A percentile compares a stretch with the other conserved stretches of the same genome.
Conservation (phyloP, 2,329 filamentous ascomycete genomes). For the Alternaria gansuensis region DNA sequence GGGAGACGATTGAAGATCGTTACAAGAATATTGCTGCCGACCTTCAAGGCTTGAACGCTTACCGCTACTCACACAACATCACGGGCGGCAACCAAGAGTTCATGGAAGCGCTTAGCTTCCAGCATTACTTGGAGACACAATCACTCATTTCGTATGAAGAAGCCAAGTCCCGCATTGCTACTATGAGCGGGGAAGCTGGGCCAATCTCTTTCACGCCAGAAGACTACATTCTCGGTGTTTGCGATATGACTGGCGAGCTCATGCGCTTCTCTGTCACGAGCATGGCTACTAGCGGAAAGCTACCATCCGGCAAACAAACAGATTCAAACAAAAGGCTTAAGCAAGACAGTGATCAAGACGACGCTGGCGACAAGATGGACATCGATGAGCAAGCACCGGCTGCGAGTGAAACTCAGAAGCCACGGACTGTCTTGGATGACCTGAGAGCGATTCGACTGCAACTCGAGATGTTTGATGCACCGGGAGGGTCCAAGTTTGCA, state of each 20-base stretch:
- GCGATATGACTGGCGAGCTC: constrained; percentile 93
- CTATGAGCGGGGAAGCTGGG: constrained; percentile 51
- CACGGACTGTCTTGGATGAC: constrained; percentile 78
- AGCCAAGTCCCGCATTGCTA: constrained; percentile 55
- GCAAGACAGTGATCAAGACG: constrained; percentile 27
- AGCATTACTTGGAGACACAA: constrained; percentile 84
- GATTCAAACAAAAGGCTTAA: constrained; percentile 48
- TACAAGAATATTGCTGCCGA: constrained; percentile 76
- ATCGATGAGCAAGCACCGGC: constrained; percentile 43
- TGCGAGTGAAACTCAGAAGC: constrained; percentile 32
- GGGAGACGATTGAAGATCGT: constrained; percentile 74
- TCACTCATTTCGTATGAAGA: constrained; percentile 74
- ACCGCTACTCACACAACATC: constrained; percentile 82
- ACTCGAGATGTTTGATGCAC: constrained; percentile 75
- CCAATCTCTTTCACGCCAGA: constrained; percentile 74
- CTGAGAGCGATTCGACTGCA: constrained; percentile 78
- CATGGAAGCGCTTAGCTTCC: constrained; percentile 88
- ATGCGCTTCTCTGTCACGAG: constrained; percentile 95
- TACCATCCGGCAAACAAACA: constrained; percentile 53
- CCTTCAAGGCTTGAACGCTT: constrained; percentile 78
- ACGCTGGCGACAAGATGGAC: constrained; percentile 48
- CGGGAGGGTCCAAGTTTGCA: constrained; percentile 63
- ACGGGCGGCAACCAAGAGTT: constrained; percentile 88
- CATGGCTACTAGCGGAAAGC: constrained; percentile 75
- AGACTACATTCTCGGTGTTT: constrained; percentile 90